Evolutionary conservation across 1,284 basidiomycete species (phyloP), one percentile per base, ranked within the genome.

Genomic region (Ustilago xerochloae): DNA sequence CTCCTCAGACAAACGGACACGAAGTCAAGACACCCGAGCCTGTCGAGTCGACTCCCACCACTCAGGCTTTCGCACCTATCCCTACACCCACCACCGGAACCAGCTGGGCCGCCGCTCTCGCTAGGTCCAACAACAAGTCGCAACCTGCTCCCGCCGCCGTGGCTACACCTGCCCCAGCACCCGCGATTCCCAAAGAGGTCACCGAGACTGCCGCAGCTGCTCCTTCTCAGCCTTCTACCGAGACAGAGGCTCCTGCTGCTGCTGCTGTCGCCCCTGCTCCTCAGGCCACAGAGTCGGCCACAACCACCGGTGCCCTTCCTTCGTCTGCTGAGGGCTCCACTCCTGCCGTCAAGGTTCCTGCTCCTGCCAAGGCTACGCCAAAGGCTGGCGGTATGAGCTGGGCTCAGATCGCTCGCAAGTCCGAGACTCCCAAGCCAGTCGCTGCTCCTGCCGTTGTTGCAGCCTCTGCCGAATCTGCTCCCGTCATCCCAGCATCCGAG

Each of bases 381-480:
- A 68, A 63, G 56, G 39, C 66, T 41, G 52, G 58, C 38, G 64
- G 63, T 46, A 78, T 78, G 81, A 83, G 79, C 76, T 84, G 82
- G 82, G 82, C 82, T 53, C 82, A 84, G 63, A 79, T 84, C 32
- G 82, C 82, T 39, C 78, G 80, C 54, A 66, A 76, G 63, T 75
- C 66, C 24, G 79, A 81, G 61, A 63, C 77, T 26, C 75, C 78
- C 53, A 78, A 79, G 68, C 67, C 68, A 35, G 63, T 48, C 28
- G 51, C 66, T 51, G 52, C 55, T 24, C 35, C 60, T 13, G 53
- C 51, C 43, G 47, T 38, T n/a, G n/a, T n/a, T 36, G 50, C 57
- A n/a, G 49, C 65, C 35, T 18, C 57, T 10, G 36, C 62, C 24
- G 59, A 59, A 41, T 12, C 32, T 15, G 47, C 55, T 15, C 33